Percentiles rank a stretch among this genome's conserved stretches.
Evolutionary conservation across 768 basidiomycete species (phyloP).

Genomic region (Clitopilus passeckerianus): DNA sequence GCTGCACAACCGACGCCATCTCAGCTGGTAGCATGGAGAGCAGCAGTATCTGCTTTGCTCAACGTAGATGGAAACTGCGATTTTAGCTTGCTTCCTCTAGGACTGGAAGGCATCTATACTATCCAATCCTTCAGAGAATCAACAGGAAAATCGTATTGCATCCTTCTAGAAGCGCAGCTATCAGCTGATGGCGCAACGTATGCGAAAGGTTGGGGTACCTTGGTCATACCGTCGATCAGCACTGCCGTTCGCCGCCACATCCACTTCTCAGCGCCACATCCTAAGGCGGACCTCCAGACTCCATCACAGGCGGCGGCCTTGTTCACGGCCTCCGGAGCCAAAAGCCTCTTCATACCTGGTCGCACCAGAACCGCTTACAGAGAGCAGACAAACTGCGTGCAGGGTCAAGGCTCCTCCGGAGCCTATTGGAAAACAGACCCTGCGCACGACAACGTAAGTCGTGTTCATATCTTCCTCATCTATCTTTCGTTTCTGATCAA

Average conservation of each 20-base stretch:
- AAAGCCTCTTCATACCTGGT: constrained; percentile 37
- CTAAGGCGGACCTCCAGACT: constrained; percentile 30
- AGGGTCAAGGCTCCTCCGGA: constrained; percentile 10
- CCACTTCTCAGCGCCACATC: constrained; percentile 45
- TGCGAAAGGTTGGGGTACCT: constrained; percentile 30
- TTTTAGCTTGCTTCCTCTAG: constrained; percentile 22
- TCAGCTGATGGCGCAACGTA: constrained; percentile 12
- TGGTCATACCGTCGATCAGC: constrained; percentile 19
- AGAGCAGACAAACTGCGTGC: constrained; percentile 26
- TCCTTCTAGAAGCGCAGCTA: constrained; percentile 21
- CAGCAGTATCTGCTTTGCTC: constrained; percentile 20
- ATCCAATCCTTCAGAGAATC: constrained; percentile 20
- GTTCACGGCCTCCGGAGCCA: constrained; percentile 32
- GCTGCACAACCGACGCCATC: constrained; percentile 24
- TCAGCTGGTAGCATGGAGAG: constrained; percentile 22
- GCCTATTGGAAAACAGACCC: constrained; percentile 41
- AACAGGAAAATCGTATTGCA: constrained; percentile 21
- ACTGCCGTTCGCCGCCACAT: constrained; percentile 19
- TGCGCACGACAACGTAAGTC: constrained; percentile 36
- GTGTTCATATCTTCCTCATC: not conserved
- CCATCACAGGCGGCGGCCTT: constrained; percentile 34
- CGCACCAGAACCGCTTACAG: constrained; percentile 29
- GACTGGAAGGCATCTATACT: constrained; percentile 20
- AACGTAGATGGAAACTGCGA: constrained; percentile 26
- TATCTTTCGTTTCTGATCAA: not conserved